Evolutionary conservation across 129 eudicot species (phyloP).

Genomic region (Flaveria linearis): DNA sequence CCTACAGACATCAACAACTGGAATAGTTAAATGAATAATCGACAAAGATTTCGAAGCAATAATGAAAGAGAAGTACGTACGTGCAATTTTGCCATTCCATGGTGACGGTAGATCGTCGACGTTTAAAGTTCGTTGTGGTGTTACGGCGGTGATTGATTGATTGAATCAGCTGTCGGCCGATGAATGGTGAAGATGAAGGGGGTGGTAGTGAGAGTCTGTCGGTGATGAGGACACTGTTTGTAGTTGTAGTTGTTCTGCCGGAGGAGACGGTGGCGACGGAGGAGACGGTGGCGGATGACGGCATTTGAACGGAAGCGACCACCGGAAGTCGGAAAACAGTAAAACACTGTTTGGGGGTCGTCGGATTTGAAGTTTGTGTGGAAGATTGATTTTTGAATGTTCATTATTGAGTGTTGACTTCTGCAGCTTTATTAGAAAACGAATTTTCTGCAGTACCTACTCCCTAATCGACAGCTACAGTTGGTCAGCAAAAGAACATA

Average conservation of each 20-base stretch:
- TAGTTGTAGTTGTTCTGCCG: constrained; percentile 10
- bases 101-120: constrained; percentile 45
- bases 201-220: constrained; percentile 11
- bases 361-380: too few species aligned
- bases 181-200: constrained; percentile 15
- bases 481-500: too few species aligned
- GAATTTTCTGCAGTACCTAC: too few species aligned
- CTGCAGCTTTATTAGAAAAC: too few species aligned
- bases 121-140: constrained; percentile 27
- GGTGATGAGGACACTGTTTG: not conserved
- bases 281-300: constrained; percentile 29
- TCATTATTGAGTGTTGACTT: too few species aligned
- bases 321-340: too few species aligned
- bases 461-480: too few species aligned
- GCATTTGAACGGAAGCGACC: constrained; percentile 27
- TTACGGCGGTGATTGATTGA: constrained; percentile 25
- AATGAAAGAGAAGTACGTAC: constrained; percentile 32
- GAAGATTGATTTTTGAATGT: too few species aligned
- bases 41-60: too few species aligned
- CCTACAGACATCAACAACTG: constrained; percentile 44
- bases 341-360: too few species aligned
- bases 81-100: constrained; percentile 91
- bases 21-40: too few species aligned
- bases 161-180: constrained; percentile 6
- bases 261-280: not conserved